Conservation (phyloP, 2,329 filamentous ascomycete species). For the Penicillium sp. region DNA sequence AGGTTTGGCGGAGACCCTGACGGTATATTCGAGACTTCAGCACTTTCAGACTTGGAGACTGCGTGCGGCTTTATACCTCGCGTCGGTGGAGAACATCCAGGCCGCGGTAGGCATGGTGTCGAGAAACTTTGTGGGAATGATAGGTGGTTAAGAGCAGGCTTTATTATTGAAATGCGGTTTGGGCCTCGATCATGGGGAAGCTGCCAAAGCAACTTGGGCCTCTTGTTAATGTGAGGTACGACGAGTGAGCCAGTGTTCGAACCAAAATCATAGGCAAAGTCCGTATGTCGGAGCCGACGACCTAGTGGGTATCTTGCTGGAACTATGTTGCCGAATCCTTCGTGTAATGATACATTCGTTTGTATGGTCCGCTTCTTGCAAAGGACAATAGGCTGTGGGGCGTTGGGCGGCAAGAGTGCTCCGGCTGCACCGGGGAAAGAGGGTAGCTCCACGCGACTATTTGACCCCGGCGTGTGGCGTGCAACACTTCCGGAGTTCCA, state of each 20-base stretch:
- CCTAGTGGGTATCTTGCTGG: not conserved
- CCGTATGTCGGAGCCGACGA: not conserved
- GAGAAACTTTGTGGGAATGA: slow-evolving; percentile 18
- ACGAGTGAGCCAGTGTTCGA: not conserved
- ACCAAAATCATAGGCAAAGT: not conserved
- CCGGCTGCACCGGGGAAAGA: slow-evolving; percentile 13
- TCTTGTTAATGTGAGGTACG: not conserved
- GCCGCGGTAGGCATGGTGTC: slow-evolving; percentile 22
- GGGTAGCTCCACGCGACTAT: not conserved
- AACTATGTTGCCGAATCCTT: not conserved
- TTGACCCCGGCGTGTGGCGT: slow-evolving; percentile 13
- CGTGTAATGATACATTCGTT: not conserved
- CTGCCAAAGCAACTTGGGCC: not conserved
- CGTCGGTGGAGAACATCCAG: not conserved
- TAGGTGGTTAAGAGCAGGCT: not conserved
- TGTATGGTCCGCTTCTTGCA: not conserved
- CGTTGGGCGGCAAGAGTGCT: slow-evolving; percentile 6
- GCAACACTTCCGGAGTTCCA: slow-evolving; percentile 29
- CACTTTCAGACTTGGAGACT: not conserved
- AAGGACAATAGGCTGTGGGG: not conserved
- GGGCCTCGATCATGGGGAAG: not conserved
- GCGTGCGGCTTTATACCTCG: not conserved
- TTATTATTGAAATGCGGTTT: not conserved
- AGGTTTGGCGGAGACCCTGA: not conserved
- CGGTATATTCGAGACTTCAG: not conserved